These are phyloP conservation scores for Podospora didyma DNA, from an alignment of 495 filamentous ascomycete species.

Conservation along the genomic window DNA sequence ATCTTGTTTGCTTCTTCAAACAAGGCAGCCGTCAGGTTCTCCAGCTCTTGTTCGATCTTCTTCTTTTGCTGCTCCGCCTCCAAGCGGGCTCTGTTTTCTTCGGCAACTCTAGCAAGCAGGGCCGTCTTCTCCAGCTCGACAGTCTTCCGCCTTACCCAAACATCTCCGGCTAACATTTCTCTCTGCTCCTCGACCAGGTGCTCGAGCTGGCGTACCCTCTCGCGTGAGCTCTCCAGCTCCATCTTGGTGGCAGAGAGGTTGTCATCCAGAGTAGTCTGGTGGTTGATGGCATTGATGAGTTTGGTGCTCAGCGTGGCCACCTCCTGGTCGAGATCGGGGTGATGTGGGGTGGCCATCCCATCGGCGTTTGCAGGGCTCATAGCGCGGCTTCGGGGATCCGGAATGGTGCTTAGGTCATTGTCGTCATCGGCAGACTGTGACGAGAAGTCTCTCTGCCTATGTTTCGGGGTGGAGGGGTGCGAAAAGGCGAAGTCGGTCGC, in stretches of 20 bases:
- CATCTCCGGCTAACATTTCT: slow-evolving; percentile 62
- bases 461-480: slow-evolving; percentile 26
- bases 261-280: slow-evolving; percentile 91
- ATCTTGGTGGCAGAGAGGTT: slow-evolving; percentile 75
- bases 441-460: slow-evolving; percentile 22
- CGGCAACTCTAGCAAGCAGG: slow-evolving; percentile 41
- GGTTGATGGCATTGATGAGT: slow-evolving; percentile 94
- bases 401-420: slow-evolving; percentile 45
- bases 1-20: slow-evolving; percentile 98
- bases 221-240: slow-evolving; percentile 72
- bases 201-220: slow-evolving; percentile 66
- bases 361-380: slow-evolving; percentile 30
- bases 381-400: slow-evolving; percentile 43
- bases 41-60: slow-evolving; percentile 74
- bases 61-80: slow-evolving; percentile 67
- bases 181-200: slow-evolving; percentile 41
- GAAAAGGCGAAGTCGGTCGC: slow-evolving; percentile 12
- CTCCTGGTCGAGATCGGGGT: slow-evolving; percentile 81
- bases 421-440: slow-evolving; percentile 35
- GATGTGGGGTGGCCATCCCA: slow-evolving; percentile 30
- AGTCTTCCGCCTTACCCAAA: slow-evolving; percentile 58
- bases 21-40: slow-evolving; percentile 80
- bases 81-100: slow-evolving; percentile 65
- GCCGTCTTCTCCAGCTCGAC: slow-evolving; percentile 40
- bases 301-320: slow-evolving; percentile 91